These are phyloP conservation scores for Cyclospora cayetanensis DNA, from an alignment of 169 alveolate genomes.

Conservation along the genomic window DNA sequence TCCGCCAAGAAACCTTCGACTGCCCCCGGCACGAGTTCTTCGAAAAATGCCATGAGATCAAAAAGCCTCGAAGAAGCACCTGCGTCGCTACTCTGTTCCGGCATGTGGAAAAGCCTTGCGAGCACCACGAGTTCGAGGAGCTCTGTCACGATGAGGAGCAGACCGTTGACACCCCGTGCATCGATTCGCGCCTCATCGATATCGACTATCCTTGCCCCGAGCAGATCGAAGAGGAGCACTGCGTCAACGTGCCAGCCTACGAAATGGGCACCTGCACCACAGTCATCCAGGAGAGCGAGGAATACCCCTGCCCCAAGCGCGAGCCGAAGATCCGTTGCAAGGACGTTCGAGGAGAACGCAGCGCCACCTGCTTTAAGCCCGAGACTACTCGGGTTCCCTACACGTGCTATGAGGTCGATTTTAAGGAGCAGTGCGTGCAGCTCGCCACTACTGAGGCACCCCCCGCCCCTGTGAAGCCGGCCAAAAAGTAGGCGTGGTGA, in stretches of 20 bases:
- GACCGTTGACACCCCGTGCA: constrained; percentile 59
- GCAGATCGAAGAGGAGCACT: constrained; percentile 62
- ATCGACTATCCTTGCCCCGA: constrained; percentile 67
- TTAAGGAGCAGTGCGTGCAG: constrained; percentile 65
- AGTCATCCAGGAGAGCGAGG: constrained; percentile 64
- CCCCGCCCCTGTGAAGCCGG: constrained; percentile 44
- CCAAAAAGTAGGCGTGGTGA: constrained; percentile 37
- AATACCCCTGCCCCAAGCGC: constrained; percentile 65
- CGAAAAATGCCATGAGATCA: constrained; percentile 67
- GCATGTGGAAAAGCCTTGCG: constrained; percentile 61
- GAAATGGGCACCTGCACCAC: constrained; percentile 71
- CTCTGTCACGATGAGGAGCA: constrained; percentile 43
- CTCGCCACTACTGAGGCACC: constrained; percentile 67
- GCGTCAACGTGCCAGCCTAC: constrained; percentile 67
- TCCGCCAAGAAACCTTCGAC: constrained; percentile 44
- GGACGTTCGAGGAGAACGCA: constrained; percentile 30
- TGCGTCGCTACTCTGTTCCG: constrained; percentile 60
- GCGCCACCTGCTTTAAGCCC: constrained; percentile 66
- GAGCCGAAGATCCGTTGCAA: constrained; percentile 65
- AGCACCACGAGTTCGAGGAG: constrained; percentile 38
- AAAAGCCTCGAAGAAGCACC: constrained; percentile 32
- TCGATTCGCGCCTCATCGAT: constrained; percentile 25
- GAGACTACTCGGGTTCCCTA: constrained; percentile 60
- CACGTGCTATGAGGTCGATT: constrained; percentile 70
- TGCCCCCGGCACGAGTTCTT: constrained; percentile 61